A percentile compares a stretch with the other conserved stretches of the same genome.
Conservation (phyloP, 2,329 filamentous ascomycete species). For the Sphaerostilbella broomeana region DNA sequence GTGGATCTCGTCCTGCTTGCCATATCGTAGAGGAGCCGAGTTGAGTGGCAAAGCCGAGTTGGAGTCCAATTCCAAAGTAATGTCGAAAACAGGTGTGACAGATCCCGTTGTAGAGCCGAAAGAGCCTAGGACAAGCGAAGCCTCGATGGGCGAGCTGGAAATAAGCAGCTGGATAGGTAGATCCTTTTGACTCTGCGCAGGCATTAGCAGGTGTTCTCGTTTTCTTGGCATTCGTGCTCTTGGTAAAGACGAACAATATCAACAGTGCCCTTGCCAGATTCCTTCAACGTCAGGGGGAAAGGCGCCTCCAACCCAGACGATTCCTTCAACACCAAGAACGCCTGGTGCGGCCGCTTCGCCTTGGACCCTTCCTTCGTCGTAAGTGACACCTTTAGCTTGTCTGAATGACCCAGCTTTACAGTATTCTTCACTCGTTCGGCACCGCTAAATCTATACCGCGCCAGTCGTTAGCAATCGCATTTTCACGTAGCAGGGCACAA, state of each 20-base stretch:
- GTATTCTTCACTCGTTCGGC: constrained; percentile 55
- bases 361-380: constrained; percentile 74
- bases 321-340: constrained; percentile 80
- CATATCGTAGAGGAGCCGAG: constrained; percentile 71
- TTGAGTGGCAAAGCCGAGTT: constrained; percentile 52
- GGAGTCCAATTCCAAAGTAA: constrained; percentile 59
- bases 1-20: constrained; percentile 75
- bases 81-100: constrained; percentile 64
- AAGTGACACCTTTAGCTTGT: constrained; percentile 74
- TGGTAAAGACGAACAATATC: constrained; percentile 74
- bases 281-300: constrained; percentile 77
- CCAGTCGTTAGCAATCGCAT: constrained; percentile 18
- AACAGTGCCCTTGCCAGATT: constrained; percentile 77
- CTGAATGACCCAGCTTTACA: constrained; percentile 58
- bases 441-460: constrained; percentile 48
- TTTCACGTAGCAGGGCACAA: constrained; percentile 14
- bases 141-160: constrained; percentile 61
- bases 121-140: constrained; percentile 78
- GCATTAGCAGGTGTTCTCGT: constrained; percentile 22
- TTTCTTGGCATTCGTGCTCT: neutral
- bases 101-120: constrained; percentile 70
- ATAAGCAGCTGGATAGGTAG: constrained; percentile 76
- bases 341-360: constrained; percentile 84
- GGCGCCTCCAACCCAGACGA: constrained; percentile 76
- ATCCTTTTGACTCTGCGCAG: constrained; percentile 71